phyloP scores from a whole-genome alignment of 1,284 basidiomycete species.

The Pascua guehoae region DNA sequence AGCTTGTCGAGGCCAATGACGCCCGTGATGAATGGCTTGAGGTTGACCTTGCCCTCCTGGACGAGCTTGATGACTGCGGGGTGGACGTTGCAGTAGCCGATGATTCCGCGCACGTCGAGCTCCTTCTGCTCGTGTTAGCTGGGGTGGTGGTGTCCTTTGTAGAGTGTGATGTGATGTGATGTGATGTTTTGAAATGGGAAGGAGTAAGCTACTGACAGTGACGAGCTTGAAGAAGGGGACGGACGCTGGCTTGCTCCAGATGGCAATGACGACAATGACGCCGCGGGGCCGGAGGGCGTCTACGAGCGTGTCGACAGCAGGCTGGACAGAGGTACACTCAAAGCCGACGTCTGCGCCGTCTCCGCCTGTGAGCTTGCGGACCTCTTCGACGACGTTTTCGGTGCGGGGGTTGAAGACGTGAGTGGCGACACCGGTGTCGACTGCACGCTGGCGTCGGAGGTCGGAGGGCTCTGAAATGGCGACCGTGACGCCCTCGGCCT shows the following conservation, averaged over 20 bases:
- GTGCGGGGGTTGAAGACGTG: constrained; percentile 13
- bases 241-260: constrained; percentile 11
- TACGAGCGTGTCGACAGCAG: constrained; percentile 16
- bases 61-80: constrained; percentile 16
- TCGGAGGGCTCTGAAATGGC: constrained; percentile 13
- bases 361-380: constrained; percentile 6
- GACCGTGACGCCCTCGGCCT: constrained; percentile 14
- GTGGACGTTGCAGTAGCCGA: constrained; percentile 16
- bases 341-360: constrained; percentile 16
- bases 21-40: constrained; percentile 17
- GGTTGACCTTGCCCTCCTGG: constrained; percentile 15
- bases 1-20: constrained; percentile 18
- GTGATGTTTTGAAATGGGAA: too few species aligned
- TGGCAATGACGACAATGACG: constrained; percentile 13
- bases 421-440: constrained; percentile 12
- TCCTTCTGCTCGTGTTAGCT: constrained; percentile 10
- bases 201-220: too few species aligned
- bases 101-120: constrained; percentile 16
- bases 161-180: too few species aligned
- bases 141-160: too few species aligned
- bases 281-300: constrained; percentile 11
- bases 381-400: constrained; percentile 6
- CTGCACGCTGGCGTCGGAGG: constrained; percentile 9
- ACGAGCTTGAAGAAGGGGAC: constrained; percentile 16
- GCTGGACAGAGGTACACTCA: constrained; percentile 17